phyloP scores from a whole-genome alignment of 169 alveolate genomes.

The Perkinsus marinus region DNA sequence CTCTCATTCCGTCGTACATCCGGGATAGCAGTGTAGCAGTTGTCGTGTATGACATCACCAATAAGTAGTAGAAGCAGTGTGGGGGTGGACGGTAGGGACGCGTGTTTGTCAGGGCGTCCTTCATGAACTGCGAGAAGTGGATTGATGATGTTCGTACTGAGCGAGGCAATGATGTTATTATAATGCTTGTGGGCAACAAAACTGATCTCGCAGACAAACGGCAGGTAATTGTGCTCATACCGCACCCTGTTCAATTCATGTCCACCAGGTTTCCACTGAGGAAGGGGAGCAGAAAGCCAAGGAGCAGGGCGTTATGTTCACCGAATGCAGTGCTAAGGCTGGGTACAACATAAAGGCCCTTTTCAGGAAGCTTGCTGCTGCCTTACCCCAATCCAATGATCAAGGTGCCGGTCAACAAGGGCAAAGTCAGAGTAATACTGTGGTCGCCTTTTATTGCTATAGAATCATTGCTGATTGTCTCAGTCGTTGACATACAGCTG shows the following conservation, averaged over 20 bases:
- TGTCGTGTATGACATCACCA: conserved; percentile 84
- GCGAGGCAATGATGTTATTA: conserved; percentile 85
- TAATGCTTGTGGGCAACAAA: conserved; percentile 90
- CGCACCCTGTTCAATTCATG: neutral
- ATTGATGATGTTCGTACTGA: conserved; percentile 86
- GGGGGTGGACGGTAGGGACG: neutral
- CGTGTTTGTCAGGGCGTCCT: conserved; percentile 49
- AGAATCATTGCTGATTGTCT: neutral
- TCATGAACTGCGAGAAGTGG: conserved; percentile 80
- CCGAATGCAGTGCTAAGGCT: conserved; percentile 92
- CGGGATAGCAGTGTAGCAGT: conserved; percentile 92
- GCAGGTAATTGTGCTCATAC: conserved; percentile 23
- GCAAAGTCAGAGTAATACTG: neutral
- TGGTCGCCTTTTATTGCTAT: neutral
- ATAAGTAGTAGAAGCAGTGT: neutral
- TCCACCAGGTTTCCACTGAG: conserved; percentile 68
- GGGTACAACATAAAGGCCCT: conserved; percentile 81
- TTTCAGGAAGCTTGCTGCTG: conserved; percentile 65
- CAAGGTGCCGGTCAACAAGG: conserved; percentile 9
- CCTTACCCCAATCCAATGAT: conserved; percentile 33
- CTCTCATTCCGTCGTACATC: conserved; percentile 86
- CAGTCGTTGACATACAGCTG: neutral
- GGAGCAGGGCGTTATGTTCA: conserved; percentile 75
- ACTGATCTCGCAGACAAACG: conserved; percentile 86
- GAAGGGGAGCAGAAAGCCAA: conserved; percentile 78